These are phyloP conservation scores for Tylopilus subfusipes DNA, from an alignment of 768 basidiomycete species.

Conservation along the genomic window DNA sequence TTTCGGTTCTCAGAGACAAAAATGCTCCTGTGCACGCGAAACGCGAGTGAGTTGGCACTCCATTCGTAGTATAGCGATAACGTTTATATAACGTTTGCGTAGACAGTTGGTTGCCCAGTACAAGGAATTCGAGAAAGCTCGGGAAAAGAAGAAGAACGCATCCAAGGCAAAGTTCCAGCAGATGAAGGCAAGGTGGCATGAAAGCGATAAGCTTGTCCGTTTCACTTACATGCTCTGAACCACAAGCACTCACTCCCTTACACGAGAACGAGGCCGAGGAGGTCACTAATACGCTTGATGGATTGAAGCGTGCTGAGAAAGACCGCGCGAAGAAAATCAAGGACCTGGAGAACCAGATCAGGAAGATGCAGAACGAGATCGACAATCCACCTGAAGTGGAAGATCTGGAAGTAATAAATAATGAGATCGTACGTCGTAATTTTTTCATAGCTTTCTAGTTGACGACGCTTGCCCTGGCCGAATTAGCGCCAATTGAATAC, in stretches of 20 bases:
- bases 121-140: slow-evolving; percentile 44
- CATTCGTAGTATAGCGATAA: background rate
- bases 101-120: slow-evolving; percentile 50
- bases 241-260: background rate
- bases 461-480: background rate
- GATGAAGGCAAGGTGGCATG: slow-evolving; percentile 45
- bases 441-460: background rate
- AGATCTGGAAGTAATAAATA: slow-evolving; percentile 42
- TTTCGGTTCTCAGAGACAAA: slow-evolving; percentile 50
- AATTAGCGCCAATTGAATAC: slow-evolving; percentile 28
- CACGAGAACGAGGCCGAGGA: slow-evolving; percentile 58
- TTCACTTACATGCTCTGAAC: background rate
- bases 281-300: slow-evolving; percentile 43
- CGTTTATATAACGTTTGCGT: background rate
- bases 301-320: slow-evolving; percentile 61
- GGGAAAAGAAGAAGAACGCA: slow-evolving; percentile 53
- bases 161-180: slow-evolving; percentile 49
- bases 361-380: slow-evolving; percentile 42
- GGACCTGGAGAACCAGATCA: slow-evolving; percentile 49
- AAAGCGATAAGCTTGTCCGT: slow-evolving; percentile 54
- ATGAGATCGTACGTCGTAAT: slow-evolving; percentile 41
- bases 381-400: slow-evolving; percentile 51
- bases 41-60: slow-evolving; percentile 36
- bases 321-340: slow-evolving; percentile 55
- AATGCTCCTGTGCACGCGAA: slow-evolving; percentile 66